phyloP scores from a whole-genome alignment of 257 asterid genomes.

The Solanum arcanum region DNA sequence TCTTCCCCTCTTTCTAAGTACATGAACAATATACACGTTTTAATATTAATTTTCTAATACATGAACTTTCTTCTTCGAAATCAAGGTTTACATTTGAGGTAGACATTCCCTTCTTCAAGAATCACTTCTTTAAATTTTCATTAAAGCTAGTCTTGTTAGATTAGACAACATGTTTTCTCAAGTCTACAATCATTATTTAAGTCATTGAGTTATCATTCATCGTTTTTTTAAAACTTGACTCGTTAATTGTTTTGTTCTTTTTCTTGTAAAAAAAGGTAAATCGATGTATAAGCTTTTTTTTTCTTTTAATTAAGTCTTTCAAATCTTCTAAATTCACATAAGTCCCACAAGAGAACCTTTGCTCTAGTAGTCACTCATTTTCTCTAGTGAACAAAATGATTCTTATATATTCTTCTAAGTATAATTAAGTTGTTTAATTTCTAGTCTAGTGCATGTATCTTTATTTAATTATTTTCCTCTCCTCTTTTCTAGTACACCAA shows the following conservation, averaged over 20 bases:
- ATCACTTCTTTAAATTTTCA: not conserved
- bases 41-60: not conserved
- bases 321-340: not conserved
- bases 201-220: not conserved
- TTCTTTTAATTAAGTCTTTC: not conserved
- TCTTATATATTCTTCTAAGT: not conserved
- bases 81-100: not conserved
- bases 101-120: not conserved
- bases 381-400: not conserved
- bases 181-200: not conserved
- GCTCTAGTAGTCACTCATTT: not conserved
- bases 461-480: not conserved
- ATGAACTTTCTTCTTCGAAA: not conserved
- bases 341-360: not conserved
- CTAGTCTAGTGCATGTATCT: not conserved
- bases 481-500: not conserved
- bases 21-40: not conserved
- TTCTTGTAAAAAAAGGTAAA: not conserved
- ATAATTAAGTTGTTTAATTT: not conserved
- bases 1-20: not conserved
- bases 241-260: no score
- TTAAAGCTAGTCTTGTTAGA: not conserved
- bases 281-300: accelerated
- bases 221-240: not conserved
- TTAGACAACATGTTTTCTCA: not conserved